These are phyloP conservation scores for Aspergillus japonicus DNA, from an alignment of 2,329 filamentous ascomycete genomes.

Conservation along the genomic window DNA sequence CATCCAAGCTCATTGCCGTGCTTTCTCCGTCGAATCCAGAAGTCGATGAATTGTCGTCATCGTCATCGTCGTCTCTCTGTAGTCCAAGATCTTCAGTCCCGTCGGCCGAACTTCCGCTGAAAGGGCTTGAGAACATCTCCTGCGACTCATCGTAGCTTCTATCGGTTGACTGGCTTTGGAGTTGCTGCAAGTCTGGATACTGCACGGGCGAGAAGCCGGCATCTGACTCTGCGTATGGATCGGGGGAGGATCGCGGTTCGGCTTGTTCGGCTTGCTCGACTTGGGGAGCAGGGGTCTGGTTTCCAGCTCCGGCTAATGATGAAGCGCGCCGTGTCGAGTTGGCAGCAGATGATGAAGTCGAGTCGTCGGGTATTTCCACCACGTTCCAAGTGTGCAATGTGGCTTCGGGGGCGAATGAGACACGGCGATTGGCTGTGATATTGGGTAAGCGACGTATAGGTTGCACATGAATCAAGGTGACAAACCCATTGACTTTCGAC, in stretches of 20 bases:
- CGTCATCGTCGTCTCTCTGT: constrained; percentile 44
- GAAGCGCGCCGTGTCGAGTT: constrained; percentile 75
- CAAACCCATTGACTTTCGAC: constrained; percentile 79
- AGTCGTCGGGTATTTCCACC: constrained; percentile 83
- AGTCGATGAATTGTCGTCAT: constrained; percentile 44
- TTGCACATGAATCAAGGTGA: neutral
- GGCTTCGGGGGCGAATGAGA: constrained; percentile 95
- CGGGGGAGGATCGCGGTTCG: constrained; percentile 55
- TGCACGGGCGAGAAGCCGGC: constrained; percentile 61
- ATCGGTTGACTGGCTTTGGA: constrained; percentile 38
- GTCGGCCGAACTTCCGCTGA: constrained; percentile 59
- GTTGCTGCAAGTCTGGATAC: constrained; percentile 64
- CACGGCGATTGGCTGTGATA: constrained; percentile 71
- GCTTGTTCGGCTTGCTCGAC: constrained; percentile 51
- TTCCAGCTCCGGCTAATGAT: constrained; percentile 47
- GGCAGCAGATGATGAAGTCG: constrained; percentile 71
- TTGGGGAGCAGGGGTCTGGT: constrained; percentile 29
- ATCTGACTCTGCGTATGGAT: constrained; percentile 59
- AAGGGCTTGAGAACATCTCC: constrained; percentile 73
- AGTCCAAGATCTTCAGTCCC: constrained; percentile 46
- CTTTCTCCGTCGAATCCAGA: constrained; percentile 62
- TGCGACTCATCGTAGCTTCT: constrained; percentile 56
- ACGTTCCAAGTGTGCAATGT: constrained; percentile 97
- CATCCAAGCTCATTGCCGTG: constrained; percentile 80
- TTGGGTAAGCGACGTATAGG: constrained; percentile 18